Percentiles rank a stretch among this genome's conserved stretches.
These are phyloP conservation scores for Catharanthus roseus DNA, from an alignment of 257 asterid species.

Conservation along the genomic window DNA sequence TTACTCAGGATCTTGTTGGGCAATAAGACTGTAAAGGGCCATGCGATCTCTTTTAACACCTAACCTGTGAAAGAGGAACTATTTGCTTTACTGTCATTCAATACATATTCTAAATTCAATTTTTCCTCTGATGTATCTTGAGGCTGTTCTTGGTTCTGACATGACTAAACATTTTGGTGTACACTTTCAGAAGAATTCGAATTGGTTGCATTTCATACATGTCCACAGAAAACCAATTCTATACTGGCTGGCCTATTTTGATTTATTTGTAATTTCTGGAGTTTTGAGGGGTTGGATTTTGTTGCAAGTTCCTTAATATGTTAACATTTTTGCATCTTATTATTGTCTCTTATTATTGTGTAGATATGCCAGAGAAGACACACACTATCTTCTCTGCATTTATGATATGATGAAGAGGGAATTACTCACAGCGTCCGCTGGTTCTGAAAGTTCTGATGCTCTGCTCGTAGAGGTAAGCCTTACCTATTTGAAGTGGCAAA, in stretches of 20 bases:
- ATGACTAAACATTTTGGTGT: neutral
- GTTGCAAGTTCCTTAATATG: neutral
- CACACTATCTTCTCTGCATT: slow-evolving; percentile 86
- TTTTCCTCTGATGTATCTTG: neutral
- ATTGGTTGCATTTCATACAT: neutral
- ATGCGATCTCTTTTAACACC: neutral
- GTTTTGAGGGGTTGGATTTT: neutral
- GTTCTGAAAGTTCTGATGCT: slow-evolving; percentile 55
- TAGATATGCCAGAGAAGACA: slow-evolving; percentile 98
- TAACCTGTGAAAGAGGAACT: neutral
- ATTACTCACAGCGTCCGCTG: slow-evolving; percentile 46
- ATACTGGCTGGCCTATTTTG: neutral
- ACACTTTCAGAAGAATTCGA: neutral
- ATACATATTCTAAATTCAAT: no score
- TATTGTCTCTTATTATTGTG: slow-evolving; percentile 7
- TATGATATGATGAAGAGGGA: slow-evolving; percentile 71
- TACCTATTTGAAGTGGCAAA: slow-evolving; percentile 6
- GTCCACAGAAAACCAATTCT: neutral
- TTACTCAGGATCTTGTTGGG: neutral
- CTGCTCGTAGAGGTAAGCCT: slow-evolving; percentile 70
- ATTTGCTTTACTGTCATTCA: neutral
- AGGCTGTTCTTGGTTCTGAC: neutral
- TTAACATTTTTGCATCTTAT: neutral
- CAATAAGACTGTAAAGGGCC: neutral
- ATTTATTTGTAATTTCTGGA: neutral